These are phyloP conservation scores for Ceratobasidium sp. DNA, from an alignment of 1,284 basidiomycete species.

Conservation along the genomic window DNA sequence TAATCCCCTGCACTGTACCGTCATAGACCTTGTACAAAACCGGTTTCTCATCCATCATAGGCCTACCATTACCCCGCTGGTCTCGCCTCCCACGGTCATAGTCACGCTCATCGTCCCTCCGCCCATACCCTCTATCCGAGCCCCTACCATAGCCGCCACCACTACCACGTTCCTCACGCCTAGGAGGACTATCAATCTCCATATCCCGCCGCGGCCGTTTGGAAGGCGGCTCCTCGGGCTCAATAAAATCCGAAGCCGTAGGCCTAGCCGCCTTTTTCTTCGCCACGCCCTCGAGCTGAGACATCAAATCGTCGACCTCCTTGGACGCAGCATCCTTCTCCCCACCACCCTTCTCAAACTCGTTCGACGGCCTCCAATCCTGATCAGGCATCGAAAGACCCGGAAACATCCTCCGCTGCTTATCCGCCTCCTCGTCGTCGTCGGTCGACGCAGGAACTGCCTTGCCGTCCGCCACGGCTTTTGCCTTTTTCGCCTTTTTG, in stretches of 20 bases:
- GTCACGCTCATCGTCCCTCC: constrained; percentile 59
- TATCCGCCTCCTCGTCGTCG: constrained; percentile 77
- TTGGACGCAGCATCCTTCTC: constrained; percentile 76
- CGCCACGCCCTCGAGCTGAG: constrained; percentile 76
- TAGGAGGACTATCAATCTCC: constrained; percentile 61
- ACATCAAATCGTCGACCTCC: constrained; percentile 90
- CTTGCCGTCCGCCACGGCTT: constrained; percentile 60
- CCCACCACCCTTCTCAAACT: constrained; percentile 63
- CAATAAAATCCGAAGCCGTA: constrained; percentile 62
- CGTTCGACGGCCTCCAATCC: constrained; percentile 63
- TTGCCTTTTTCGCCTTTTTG: constrained; percentile 69
- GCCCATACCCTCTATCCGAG: constrained; percentile 47
- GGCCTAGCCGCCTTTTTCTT: constrained; percentile 65
- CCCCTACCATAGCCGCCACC: constrained; percentile 63
- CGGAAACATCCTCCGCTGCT: constrained; percentile 88
- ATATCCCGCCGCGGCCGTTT: constrained; percentile 69
- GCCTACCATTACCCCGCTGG: constrained; percentile 54
- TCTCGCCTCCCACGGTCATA: constrained; percentile 54
- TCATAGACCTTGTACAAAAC: constrained; percentile 95
- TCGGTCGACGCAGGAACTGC: constrained; percentile 57
- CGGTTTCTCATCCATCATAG: constrained; percentile 80
- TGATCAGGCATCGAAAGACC: constrained; percentile 89
- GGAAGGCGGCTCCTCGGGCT: constrained; percentile 63
- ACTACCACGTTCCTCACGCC: constrained; percentile 25
- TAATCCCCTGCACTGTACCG: constrained; percentile 86